phyloP scores from a whole-genome alignment of 2,329 filamentous ascomycete species.

The Camillea tinctor region DNA sequence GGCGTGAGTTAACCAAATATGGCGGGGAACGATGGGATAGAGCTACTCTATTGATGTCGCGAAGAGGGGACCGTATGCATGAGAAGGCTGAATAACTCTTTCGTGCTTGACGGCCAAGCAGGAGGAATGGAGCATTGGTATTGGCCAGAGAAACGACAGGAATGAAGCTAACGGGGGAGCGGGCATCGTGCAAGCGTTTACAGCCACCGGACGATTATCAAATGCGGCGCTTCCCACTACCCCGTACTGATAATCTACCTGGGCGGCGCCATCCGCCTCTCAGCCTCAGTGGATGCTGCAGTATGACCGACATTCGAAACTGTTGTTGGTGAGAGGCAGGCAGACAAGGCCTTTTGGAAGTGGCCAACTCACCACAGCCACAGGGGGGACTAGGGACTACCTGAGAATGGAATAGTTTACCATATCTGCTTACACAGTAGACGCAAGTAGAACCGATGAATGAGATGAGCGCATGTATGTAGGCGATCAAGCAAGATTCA shows the following conservation, averaged over 20 bases:
- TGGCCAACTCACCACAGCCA: background rate
- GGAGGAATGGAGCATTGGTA: background rate
- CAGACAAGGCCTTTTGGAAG: background rate
- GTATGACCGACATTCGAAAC: background rate
- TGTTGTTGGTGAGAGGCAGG: background rate
- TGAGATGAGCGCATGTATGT: background rate
- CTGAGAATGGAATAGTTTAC: background rate
- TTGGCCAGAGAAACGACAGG: background rate
- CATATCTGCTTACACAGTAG: too few species aligned
- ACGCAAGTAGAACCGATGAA: background rate
- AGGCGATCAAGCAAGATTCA: background rate
- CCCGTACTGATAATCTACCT: background rate
- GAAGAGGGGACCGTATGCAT: background rate
- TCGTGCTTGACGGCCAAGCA: background rate
- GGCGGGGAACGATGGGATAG: background rate
- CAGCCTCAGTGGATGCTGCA: background rate
- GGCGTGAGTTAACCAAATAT: background rate
- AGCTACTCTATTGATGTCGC: background rate
- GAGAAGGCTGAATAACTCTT: too few species aligned
- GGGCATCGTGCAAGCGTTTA: background rate
- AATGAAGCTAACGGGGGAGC: background rate
- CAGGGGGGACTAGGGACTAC: background rate
- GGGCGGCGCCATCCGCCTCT: background rate
- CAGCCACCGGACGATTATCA: background rate
- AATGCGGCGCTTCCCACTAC: background rate